Conservation (phyloP, 331 rosid species). For the Malus hybrid region DNA sequence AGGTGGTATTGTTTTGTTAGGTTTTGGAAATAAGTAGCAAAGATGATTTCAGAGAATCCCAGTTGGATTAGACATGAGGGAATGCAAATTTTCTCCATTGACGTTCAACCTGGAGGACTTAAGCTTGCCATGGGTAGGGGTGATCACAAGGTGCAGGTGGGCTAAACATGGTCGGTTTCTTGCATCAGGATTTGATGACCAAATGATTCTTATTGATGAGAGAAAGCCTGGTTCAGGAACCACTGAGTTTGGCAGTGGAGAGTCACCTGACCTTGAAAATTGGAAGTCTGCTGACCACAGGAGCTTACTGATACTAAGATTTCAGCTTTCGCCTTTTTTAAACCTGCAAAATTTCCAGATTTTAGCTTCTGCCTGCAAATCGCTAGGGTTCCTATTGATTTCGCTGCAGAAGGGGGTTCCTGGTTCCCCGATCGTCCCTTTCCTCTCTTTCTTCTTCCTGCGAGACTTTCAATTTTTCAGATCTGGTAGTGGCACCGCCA, state of each 20-base stretch:
- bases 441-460: background rate
- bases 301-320: no score
- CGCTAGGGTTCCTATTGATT: slow-evolving; percentile 18
- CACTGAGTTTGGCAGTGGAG: slow-evolving; percentile 97
- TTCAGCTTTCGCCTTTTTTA: background rate
- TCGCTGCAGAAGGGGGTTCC: background rate
- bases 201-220: slow-evolving; percentile 83
- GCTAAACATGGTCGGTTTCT: slow-evolving; percentile 84
- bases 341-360: slow-evolving; percentile 3
- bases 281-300: slow-evolving; percentile 38
- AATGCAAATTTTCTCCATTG: slow-evolving; percentile 94
- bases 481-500: background rate
- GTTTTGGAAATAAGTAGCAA: slow-evolving; percentile 1
- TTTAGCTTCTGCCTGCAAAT: slow-evolving; percentile 17
- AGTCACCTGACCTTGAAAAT: slow-evolving; percentile 95
- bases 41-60: slow-evolving; percentile 94
- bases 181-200: slow-evolving; percentile 98
- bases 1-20: background rate
- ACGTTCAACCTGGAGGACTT: slow-evolving; percentile 91
- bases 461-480: background rate
- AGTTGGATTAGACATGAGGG: slow-evolving; percentile 95
- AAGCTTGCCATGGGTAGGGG: slow-evolving; percentile 97
- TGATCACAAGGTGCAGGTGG: slow-evolving; percentile 99
- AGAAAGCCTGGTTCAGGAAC: slow-evolving; percentile 99
- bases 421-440: slow-evolving; percentile 3